Conservation (phyloP, 1,139 yeast species). For the Pichiaceae sp. region DNA sequence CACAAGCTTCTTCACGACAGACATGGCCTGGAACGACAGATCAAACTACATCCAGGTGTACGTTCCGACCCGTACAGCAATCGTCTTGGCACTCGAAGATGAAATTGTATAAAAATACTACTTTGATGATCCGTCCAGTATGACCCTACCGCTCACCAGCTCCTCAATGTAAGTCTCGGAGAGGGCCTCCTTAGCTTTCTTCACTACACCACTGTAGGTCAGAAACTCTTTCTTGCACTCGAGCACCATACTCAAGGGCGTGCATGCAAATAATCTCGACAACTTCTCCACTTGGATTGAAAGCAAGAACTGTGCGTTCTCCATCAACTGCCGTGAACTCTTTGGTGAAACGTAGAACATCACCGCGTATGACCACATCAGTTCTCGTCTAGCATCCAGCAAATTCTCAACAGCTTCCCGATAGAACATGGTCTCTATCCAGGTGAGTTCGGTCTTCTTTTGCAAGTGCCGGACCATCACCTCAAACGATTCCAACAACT, state of each 20-base stretch:
- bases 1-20: conserved; percentile 54
- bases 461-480: conserved; percentile 59
- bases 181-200: conserved; percentile 10
- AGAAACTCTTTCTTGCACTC: conserved; percentile 38
- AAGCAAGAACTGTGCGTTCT: conserved; percentile 64
- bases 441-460: conserved; percentile 56
- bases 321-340: conserved; percentile 50
- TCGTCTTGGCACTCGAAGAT: conserved; percentile 48
- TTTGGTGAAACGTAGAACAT: conserved; percentile 55
- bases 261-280: conserved; percentile 63
- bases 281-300: conserved; percentile 72
- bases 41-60: conserved; percentile 72
- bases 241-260: conserved; percentile 33
- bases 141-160: neutral
- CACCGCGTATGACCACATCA: conserved; percentile 89
- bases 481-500: conserved; percentile 55
- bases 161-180: conserved; percentile 16
- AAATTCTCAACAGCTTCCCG: conserved; percentile 62
- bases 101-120: conserved; percentile 10
- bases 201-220: conserved; percentile 12
- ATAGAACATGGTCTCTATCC: conserved; percentile 87
- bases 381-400: conserved; percentile 62
- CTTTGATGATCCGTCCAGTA: neutral
- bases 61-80: conserved; percentile 73
- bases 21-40: conserved; percentile 75